Base-by-base conservation (phyloP, 805 yeast species). In the Cyberlindnera americana region DNA sequence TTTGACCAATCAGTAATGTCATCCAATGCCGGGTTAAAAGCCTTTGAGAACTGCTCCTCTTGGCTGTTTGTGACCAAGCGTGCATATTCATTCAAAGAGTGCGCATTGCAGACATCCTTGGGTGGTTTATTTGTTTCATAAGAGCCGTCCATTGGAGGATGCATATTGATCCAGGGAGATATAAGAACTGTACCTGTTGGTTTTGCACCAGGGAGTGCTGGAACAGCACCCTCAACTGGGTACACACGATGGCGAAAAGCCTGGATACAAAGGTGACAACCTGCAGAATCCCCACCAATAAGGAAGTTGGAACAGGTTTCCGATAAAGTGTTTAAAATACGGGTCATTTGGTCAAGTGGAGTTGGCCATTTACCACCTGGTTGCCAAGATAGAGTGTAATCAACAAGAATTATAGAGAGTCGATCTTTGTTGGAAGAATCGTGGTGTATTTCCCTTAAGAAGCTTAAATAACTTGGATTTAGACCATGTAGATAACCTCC, bases 271-370 rank as follows among this genome's bases (percentile, higher is more conserved):
- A 60, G 41, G 30, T 56, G 54, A 1, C 57, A 64, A 12, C 66
- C 65, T 14, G 59, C 59, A 12, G 64, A 60, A 36, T 61, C 66
- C 14, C 66, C 65, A 14, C 50, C 43, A 5, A 56, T 35, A 13
- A 53, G 38, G 32, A 57, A 35, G 26, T 51, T 40, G 38, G 45
- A 32, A n/a, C 40, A 38, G 5, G 46, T 26, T 15, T 41, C 30
- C 8, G 40, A 24, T 14, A 60, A 38, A 5, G 39, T 40, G 29
- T 48, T 44, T 34, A 50, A 49, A 14, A 48, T 39, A 2, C 40
- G 33, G 26, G 43, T 40, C 9, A 46, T 40, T 38, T 61, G 59
- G 16, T 45, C 22, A 14, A 60, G 33, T 37, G 54, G 65, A 11
- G 38, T 38, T 8, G 65, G 63, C 38, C 38, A 39, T n/a, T 39